Base-by-base conservation (phyloP, 2,329 filamentous ascomycete genomes). In the Stagonosporopsis rhizophila region DNA sequence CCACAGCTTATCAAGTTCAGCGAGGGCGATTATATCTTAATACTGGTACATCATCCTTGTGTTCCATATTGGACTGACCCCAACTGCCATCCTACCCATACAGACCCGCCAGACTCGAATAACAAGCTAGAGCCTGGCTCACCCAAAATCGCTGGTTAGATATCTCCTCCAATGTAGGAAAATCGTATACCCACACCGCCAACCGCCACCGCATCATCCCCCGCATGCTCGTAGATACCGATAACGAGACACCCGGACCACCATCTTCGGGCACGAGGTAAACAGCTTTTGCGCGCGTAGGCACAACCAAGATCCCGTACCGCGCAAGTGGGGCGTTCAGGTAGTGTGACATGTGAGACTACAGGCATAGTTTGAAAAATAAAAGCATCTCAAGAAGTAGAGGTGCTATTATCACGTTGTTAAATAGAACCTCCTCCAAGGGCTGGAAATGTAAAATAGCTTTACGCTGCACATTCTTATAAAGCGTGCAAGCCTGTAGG, bases 281-380 rank as follows among this genome's bases (percentile, higher is more conserved):
- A 77, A 81, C 2, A 85, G 85, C 0, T n/a, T 86, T 89, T 65
- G 83, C 86, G 0, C 85, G 86, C 0, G 82, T 88, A 25, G 86
- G 86, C 4, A 87, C 89, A 62, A 87, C 89, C 75, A 83, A 83
- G 59, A 89, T 88, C n/a, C n/a, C n/a, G n/a, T n/a, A n/a, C n/a
- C n/a, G n/a, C n/a, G n/a, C n/a, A n/a, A n/a, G n/a, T n/a, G n/a
- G n/a, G n/a, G n/a, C n/a, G n/a, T n/a, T n/a, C n/a, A n/a, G n/a
- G n/a, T n/a, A n/a, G n/a, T n/a, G n/a, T n/a, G n/a, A n/a, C n/a
- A n/a, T n/a, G n/a, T n/a, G n/a, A n/a, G n/a, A n/a, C n/a, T n/a
- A n/a, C n/a, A n/a, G n/a, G n/a, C n/a, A n/a, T n/a, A n/a, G n/a
- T n/a, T n/a, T n/a, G n/a, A n/a, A n/a, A n/a, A n/a, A n/a, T n/a